Conservation (phyloP, 2,329 filamentous ascomycete genomes). For the Aspergillus flavus region DNA sequence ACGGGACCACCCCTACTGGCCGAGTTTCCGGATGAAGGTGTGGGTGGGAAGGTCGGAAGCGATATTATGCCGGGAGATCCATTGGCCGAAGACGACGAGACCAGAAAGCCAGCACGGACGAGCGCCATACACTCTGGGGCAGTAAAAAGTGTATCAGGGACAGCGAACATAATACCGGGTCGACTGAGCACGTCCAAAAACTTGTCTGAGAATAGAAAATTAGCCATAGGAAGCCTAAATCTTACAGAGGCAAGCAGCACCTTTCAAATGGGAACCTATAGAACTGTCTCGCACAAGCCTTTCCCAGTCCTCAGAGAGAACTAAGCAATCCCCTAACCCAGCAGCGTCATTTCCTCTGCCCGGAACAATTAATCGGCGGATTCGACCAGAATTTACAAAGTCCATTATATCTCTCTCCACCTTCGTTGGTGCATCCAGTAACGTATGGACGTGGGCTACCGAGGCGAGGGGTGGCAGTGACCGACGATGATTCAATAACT, state of each 20-base stretch:
- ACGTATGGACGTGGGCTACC: conserved; percentile 62
- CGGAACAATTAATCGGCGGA: conserved; percentile 59
- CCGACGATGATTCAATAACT: conserved; percentile 59
- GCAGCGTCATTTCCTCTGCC: conserved; percentile 59
- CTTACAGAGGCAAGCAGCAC: conserved; percentile 21
- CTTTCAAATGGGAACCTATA: conserved; percentile 39
- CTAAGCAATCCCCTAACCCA: conserved; percentile 61
- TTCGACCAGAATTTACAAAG: conserved; percentile 51
- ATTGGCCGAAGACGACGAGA: conserved; percentile 45
- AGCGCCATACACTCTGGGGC: conserved; percentile 52
- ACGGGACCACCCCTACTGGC: conserved; percentile 30
- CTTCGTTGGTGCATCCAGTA: conserved; percentile 58
- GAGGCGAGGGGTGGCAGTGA: conserved; percentile 61
- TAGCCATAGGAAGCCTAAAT: neutral
- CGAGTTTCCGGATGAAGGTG: conserved; percentile 19
- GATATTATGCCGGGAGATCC: conserved; percentile 48
- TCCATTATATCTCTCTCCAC: conserved; percentile 62
- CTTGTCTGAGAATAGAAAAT: conserved; percentile 41
- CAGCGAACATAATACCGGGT: conserved; percentile 51
- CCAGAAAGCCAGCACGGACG: conserved; percentile 58
- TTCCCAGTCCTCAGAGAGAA: conserved; percentile 57
- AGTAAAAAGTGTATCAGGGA: conserved; percentile 49
- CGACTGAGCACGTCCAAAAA: conserved; percentile 52
- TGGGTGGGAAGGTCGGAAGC: conserved; percentile 32
- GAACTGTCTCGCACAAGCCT: conserved; percentile 40